Evolutionary conservation across 2,329 filamentous ascomycete species (phyloP).

Genomic region (Cercospora zeina): DNA sequence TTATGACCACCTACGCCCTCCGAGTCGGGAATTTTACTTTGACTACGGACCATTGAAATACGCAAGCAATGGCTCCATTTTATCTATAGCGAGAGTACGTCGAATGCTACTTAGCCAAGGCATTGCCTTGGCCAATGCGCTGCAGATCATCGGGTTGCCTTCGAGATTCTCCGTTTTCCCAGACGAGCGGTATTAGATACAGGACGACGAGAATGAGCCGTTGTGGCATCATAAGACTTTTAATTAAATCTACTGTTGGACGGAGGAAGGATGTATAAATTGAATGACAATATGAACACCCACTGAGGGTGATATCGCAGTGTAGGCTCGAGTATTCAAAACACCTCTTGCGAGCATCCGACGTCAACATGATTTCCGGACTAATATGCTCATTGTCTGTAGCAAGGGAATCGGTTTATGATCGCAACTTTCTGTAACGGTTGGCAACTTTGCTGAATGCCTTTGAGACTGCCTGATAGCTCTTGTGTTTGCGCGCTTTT

Average conservation of each 20-base stretch:
- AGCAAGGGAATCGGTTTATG: background rate
- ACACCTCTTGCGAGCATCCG: background rate
- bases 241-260: conserved; percentile 33
- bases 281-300: conserved; percentile 28
- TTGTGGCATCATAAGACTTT: conserved; percentile 33
- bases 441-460: background rate
- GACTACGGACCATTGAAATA: conserved; percentile 30
- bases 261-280: conserved; percentile 27
- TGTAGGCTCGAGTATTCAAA: background rate
- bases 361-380: background rate
- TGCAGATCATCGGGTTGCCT: conserved; percentile 30
- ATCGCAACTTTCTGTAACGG: background rate
- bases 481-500: background rate
- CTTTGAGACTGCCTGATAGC: background rate
- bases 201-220: conserved; percentile 28
- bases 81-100: conserved; percentile 33
- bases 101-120: conserved; percentile 33
- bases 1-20: conserved; percentile 46
- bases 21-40: conserved; percentile 22
- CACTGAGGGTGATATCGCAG: conserved; percentile 1
- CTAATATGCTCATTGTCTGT: no score
- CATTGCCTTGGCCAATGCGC: conserved; percentile 31
- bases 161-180: conserved; percentile 30
- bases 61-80: conserved; percentile 31
- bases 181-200: conserved; percentile 31